A percentile compares a stretch with the other conserved stretches of the same genome.
phyloP scores from a whole-genome alignment of 768 basidiomycete genomes.

The Guyanaporus albipodus region DNA sequence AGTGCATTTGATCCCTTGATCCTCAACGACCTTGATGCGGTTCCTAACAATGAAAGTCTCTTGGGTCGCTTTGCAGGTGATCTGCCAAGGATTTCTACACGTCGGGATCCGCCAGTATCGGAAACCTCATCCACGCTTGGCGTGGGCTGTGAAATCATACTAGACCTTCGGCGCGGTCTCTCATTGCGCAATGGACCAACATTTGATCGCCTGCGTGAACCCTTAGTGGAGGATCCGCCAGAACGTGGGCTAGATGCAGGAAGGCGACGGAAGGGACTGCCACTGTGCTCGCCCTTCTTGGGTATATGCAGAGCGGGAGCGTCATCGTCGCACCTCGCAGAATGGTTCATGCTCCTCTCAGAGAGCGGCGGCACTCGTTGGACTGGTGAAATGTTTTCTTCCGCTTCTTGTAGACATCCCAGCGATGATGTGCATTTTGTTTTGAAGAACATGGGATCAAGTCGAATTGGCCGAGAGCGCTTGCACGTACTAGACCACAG shows the following conservation, averaged over 20 bases:
- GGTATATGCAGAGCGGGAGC: constrained; percentile 25
- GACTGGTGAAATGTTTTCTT: constrained; percentile 49
- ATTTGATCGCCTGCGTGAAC: constrained; percentile 60
- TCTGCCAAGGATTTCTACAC: constrained; percentile 38
- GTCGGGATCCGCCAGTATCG: constrained; percentile 34
- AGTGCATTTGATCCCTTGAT: constrained; percentile 31
- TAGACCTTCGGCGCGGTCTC: constrained; percentile 70
- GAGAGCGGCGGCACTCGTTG: constrained; percentile 42
- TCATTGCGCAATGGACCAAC: constrained; percentile 74
- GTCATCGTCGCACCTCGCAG: constrained; percentile 26
- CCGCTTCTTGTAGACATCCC: constrained; percentile 67
- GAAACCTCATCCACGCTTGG: constrained; percentile 38
- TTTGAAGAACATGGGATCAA: constrained; percentile 67
- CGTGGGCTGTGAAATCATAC: constrained; percentile 70
- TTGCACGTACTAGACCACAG: constrained; percentile 25
- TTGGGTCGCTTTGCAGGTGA: constrained; percentile 62
- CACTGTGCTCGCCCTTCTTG: constrained; percentile 34
- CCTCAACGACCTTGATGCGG: constrained; percentile 34
- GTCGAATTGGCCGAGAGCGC: constrained; percentile 59
- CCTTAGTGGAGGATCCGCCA: constrained; percentile 34
- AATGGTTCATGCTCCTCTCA: constrained; percentile 64
- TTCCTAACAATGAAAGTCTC: constrained; percentile 51
- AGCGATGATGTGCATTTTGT: constrained; percentile 47
- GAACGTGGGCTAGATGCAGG: constrained; percentile 43
- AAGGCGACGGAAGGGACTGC: constrained; percentile 49